Evolutionary conservation across 2,329 filamentous ascomycete species (phyloP), one percentile per base, ranked within the genome.

Genomic region (Fusarium anguioides): DNA sequence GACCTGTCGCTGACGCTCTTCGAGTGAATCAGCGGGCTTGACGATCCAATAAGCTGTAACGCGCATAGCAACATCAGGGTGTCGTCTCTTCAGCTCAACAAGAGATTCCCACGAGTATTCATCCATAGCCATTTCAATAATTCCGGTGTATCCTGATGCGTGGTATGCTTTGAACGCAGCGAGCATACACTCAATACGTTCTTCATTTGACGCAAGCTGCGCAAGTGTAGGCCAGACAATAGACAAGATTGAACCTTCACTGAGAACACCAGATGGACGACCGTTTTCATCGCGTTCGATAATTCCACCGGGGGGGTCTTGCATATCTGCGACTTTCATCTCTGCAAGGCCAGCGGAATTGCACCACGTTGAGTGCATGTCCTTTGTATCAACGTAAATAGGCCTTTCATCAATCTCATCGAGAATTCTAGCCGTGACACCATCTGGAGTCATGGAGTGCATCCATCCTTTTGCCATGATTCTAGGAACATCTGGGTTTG

Each of bases 71-170:
- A 68, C 59, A 17, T 79, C 75, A 0, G 72, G 72, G 8, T 68
- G 39, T 5, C 68, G 60, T 14, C 75, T 70, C 27, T 78, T 80
- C 15, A 87, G 72, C n/a, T 79, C 79, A 0, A 83, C 68, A 2
- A 87, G 77, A 2, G 81, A 78, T 29, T 82, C 81, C 85, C 86
- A 88, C 1, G 81, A 81, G 23, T 80, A 82, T 36, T 87, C 84
- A 59, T 88, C 86, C 86, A 87, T 87, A 41, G 86, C 86, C 86
- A 88, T 87, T 50, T 88, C 86, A 9, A 86, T 78, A 36, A 85
- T 79, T 4, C 85, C 84, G 0, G 85, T 87, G 68, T 85, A 86
- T 2, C 86, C 86, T 3, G 80, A 82, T 0, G 79, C 74, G 61
- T 82, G 83, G 67, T 86, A 87, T 1, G 82, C 80, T 4, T 78